Conservation (phyloP, 768 basidiomycete species). For the Tulasnella sp. region DNA sequence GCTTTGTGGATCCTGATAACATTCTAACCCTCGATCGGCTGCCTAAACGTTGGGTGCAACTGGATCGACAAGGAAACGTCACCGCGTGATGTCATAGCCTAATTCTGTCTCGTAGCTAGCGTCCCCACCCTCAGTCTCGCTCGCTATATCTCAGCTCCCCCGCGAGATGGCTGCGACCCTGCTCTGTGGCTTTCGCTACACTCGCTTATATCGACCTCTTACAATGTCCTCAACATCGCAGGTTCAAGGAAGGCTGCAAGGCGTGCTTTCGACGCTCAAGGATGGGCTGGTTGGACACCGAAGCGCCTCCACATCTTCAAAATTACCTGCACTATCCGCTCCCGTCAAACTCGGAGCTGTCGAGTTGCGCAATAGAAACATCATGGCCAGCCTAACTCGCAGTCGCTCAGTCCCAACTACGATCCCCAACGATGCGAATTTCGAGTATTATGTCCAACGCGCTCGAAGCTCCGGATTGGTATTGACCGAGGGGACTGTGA, state of each 20-base stretch:
- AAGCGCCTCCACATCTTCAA: neutral
- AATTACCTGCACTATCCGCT: slow-evolving; percentile 19
- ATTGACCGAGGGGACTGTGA: slow-evolving; percentile 49
- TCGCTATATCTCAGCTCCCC: neutral
- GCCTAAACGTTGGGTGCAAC: neutral
- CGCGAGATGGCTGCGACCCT: neutral
- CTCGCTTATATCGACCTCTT: neutral
- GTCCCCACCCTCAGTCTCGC: neutral
- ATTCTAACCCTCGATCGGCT: neutral
- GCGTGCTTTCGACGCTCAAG: neutral
- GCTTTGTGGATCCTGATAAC: too few species aligned
- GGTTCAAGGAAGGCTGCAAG: neutral
- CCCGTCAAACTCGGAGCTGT: slow-evolving; percentile 48
- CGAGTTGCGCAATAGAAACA: slow-evolving; percentile 47
- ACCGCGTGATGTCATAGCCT: neutral
- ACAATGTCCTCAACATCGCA: neutral
- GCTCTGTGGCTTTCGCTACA: neutral
- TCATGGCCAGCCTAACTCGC: slow-evolving; percentile 51
- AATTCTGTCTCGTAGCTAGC: neutral
- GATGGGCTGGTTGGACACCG: neutral
- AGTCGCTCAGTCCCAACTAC: slow-evolving; percentile 47
- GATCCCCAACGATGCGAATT: slow-evolving; percentile 49
- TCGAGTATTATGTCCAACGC: slow-evolving; percentile 52
- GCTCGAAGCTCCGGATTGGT: slow-evolving; percentile 49
- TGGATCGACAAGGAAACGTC: neutral